phyloP scores from a whole-genome alignment of 2,329 filamentous ascomycete species.

The Xylariales sp. region DNA sequence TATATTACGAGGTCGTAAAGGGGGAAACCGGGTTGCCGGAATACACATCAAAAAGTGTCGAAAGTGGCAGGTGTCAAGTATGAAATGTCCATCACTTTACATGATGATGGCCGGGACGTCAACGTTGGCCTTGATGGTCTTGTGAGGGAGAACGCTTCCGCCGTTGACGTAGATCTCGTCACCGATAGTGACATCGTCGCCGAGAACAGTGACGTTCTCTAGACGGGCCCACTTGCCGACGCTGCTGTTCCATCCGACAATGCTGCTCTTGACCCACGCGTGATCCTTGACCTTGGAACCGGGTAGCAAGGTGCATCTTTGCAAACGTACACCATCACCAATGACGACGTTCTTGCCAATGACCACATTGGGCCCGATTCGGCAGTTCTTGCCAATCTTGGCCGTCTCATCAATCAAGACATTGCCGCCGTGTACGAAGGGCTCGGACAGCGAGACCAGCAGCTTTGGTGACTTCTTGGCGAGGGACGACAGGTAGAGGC shows the following conservation, averaged over 20 bases:
- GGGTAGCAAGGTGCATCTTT: conserved; percentile 84
- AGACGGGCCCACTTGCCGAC: conserved; percentile 94
- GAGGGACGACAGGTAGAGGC: conserved; percentile 89
- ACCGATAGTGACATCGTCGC: conserved; percentile 94
- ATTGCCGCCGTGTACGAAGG: conserved; percentile 88
- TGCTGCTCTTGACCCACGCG: conserved; percentile 97
- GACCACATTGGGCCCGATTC: conserved; percentile 94
- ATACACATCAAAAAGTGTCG: conserved; percentile 9
- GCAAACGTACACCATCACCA: conserved; percentile 88
- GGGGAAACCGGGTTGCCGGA: conserved; percentile 10
- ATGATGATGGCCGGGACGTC: conserved; percentile 71
- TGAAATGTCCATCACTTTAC: conserved; percentile 33
- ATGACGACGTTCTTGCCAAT: conserved; percentile 91
- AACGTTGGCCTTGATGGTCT: conserved; percentile 98
- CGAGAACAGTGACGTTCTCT: conserved; percentile 96
- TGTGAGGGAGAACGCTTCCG: conserved; percentile 90
- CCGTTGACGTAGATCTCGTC: conserved; percentile 99
- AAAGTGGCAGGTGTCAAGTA: neutral
- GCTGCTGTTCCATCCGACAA: conserved; percentile 96
- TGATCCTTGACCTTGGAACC: conserved; percentile 97
- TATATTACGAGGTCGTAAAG: conserved; percentile 11
- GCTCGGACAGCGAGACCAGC: conserved; percentile 66
- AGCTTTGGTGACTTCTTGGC: conserved; percentile 85
- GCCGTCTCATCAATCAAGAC: conserved; percentile 91
- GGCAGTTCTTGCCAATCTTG: conserved; percentile 97